These are phyloP conservation scores for Lactarius deliciosus DNA, from an alignment of 768 basidiomycete genomes.

Conservation along the genomic window DNA sequence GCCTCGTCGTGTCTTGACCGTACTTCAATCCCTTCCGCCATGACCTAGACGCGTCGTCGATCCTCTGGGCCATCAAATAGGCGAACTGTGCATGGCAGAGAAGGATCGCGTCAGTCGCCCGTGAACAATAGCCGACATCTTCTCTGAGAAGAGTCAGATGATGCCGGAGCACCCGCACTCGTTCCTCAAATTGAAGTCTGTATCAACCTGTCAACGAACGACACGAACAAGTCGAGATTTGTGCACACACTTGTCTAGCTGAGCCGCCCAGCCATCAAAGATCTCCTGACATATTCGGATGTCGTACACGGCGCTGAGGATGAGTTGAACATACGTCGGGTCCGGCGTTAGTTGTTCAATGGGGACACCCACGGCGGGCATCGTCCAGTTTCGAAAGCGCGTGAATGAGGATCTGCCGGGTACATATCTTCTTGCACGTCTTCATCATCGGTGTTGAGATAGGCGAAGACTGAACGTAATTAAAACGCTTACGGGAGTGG, in stretches of 20 bases:
- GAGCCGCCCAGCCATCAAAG: conserved; percentile 19
- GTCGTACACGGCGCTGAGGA: conserved; percentile 11
- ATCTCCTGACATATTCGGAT: conserved; percentile 22
- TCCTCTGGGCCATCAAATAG: no score
- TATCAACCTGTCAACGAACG: neutral
- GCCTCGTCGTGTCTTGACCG: conserved; percentile 7
- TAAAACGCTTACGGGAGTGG: conserved; percentile 19
- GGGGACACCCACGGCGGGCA: neutral
- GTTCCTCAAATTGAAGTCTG: neutral
- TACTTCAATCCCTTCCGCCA: conserved; percentile 13
- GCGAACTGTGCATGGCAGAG: no score
- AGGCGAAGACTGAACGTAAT: neutral
- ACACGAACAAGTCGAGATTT: neutral
- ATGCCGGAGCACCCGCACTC: neutral
- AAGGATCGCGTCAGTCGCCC: no score
- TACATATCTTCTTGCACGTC: neutral
- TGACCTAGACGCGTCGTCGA: conserved; percentile 8
- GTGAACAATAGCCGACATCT: conserved; percentile 7
- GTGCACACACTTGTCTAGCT: conserved; percentile 14
- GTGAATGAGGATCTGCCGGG: conserved; percentile 9
- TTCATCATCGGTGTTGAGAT: conserved; percentile 13
- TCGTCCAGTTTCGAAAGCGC: conserved; percentile 9
- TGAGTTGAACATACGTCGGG: neutral
- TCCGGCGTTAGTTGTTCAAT: conserved; percentile 14
- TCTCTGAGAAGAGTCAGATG: conserved; percentile 9